Percentiles rank a stretch among this genome's conserved stretches.
Conservation (phyloP, 768 basidiomycete species). For the Tylopilus felleus region DNA sequence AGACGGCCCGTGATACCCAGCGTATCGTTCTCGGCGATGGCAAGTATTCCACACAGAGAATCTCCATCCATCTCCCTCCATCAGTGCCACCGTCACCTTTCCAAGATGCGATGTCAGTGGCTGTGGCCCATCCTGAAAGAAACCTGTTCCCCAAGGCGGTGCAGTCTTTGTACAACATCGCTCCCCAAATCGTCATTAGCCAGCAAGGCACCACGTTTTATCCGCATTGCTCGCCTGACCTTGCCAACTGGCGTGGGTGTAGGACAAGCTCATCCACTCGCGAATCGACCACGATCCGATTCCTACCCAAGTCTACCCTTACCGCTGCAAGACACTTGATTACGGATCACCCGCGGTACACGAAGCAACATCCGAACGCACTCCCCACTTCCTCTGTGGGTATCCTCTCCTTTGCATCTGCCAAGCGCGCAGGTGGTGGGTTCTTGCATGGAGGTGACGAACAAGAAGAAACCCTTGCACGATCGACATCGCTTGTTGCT, state of each 20-base stretch:
- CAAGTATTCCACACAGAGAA: constrained; percentile 35
- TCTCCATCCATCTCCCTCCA: constrained; percentile 5
- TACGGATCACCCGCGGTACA: constrained; percentile 10
- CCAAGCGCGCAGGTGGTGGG: constrained; percentile 44
- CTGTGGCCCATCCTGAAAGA: constrained; percentile 4
- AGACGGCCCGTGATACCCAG: constrained; percentile 36
- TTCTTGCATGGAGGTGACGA: constrained; percentile 44
- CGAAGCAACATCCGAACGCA: constrained; percentile 11
- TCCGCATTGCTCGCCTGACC: constrained; percentile 35
- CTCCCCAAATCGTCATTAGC: constrained; percentile 34
- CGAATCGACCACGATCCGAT: constrained; percentile 25
- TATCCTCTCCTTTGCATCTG: constrained; percentile 42
- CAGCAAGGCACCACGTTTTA: constrained; percentile 39
- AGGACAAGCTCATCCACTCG: constrained; percentile 3
- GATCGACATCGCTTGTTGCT: constrained; percentile 39
- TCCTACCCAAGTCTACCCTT: constrained; percentile 31
- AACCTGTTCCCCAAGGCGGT: not conserved
- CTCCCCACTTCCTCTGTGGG: constrained; percentile 32
- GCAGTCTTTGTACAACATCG: constrained; percentile 33
- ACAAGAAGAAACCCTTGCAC: constrained; percentile 43
- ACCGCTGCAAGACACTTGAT: constrained; percentile 31
- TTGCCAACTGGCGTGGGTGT: constrained; percentile 35
- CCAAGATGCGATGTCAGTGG: constrained; percentile 10
- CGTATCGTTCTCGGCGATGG: constrained; percentile 39
- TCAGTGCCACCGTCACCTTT: constrained; percentile 16